Evolutionary conservation across 176 grass and related monocot species (phyloP), one percentile per base, ranked within the genome.

Genomic region (Oryza longistaminata): DNA sequence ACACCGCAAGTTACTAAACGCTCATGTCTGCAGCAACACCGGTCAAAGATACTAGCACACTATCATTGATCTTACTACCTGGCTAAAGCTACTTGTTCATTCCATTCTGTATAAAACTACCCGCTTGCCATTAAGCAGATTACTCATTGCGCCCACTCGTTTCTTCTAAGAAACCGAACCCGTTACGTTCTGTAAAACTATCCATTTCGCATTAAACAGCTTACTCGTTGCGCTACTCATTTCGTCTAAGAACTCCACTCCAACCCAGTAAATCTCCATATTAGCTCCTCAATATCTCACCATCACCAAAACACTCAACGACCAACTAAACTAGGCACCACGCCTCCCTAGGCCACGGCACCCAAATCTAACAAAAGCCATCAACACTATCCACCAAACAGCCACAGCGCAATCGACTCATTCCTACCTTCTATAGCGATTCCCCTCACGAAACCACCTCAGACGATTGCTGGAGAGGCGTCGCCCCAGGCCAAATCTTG

Each of bases 401-500:
- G 14, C 64, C 46, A 75, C 82, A 83, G 60, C 42, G 12, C 2
- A 27, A 34, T 66, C 13, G 7, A 64, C 8, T 40, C 72, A 2
- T 42, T 31, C 12, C 37, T 24, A 70, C 27, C 73, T 70, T 80
- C 82, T 50, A 81, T 44, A 64, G 16, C 4, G 50, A 27, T 68
- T 61, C 64, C 64, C 6, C 40, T 3, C 21, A 26, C 7, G 1
- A 48, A 11, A 70, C 6, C 49, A 64, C 3, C 22, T 8, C 62
- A 49, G 58, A 58, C 0, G 12, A 33, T 15, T 9, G 12, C 34
- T 2, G n/a, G 60, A 66, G 62, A 21, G 27, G 70, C 26, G 26
- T n/a, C 43, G 50, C 3, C 7, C 50, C 29, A 31, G 29, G 29
- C 52, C 52, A 55, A 89, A 89, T 89, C 82, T 15, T 7, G 15